Conservation (phyloP, 2,329 filamentous ascomycete genomes). For the Beauveria australis region DNA sequence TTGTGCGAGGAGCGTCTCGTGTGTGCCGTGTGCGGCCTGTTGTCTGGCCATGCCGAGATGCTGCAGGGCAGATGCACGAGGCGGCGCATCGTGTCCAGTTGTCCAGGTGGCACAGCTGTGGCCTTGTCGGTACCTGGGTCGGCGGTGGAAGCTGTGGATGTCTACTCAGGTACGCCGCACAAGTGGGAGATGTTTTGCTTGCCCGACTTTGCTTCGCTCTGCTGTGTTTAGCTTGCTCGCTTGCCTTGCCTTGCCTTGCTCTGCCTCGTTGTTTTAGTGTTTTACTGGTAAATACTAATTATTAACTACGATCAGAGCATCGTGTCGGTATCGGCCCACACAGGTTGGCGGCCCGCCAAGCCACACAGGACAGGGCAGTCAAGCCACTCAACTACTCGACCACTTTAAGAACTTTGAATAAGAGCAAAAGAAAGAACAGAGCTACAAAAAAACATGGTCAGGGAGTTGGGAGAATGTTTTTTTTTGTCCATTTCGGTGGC, state of each 20-base stretch:
- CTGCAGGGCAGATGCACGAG: constrained; percentile 1
- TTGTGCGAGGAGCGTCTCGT: background rate
- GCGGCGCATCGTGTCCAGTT: background rate
- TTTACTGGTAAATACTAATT: background rate
- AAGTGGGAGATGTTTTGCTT: background rate
- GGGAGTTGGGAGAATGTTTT: no score
- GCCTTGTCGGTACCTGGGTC: background rate
- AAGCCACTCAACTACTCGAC: background rate
- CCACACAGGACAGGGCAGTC: background rate
- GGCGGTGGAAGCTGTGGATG: background rate
- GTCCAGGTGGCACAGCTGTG: background rate
- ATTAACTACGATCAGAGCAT: background rate
- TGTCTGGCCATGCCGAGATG: background rate
- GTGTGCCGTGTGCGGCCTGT: background rate
- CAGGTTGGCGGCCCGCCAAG: background rate
- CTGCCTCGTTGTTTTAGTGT: background rate
- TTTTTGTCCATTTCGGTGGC: no score
- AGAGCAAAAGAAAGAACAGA: no score
- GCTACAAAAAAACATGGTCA: no score
- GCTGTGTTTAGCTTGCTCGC: background rate
- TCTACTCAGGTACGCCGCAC: background rate
- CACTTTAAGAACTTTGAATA: background rate
- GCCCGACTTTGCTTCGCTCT: background rate
- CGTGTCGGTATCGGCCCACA: background rate
- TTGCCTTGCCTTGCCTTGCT: background rate